These are phyloP conservation scores for Ceratobasidium papillatum DNA, from an alignment of 1,284 basidiomycete species.

Conservation along the genomic window DNA sequence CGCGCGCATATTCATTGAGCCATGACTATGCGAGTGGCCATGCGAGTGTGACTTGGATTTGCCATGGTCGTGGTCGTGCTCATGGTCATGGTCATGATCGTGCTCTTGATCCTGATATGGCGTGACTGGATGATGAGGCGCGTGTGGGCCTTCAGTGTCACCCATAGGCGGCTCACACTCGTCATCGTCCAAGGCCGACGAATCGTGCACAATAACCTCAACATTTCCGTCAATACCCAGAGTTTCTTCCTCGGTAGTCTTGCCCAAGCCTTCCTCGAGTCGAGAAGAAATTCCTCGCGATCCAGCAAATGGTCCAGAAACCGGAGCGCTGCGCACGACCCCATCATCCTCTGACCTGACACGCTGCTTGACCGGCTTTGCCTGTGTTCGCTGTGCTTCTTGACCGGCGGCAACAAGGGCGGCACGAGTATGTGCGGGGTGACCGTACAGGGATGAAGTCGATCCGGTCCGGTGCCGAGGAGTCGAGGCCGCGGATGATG, in stretches of 20 bases:
- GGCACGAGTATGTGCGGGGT: conserved; percentile 89
- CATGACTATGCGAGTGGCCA: conserved; percentile 57
- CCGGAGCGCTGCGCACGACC: conserved; percentile 39
- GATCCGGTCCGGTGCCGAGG: conserved; percentile 59
- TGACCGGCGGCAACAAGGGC: conserved; percentile 88
- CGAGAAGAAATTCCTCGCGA: conserved; percentile 8
- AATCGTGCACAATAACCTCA: conserved; percentile 23
- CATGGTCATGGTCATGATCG: conserved; percentile 49
- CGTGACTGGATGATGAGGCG: conserved; percentile 58
- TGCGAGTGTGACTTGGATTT: conserved; percentile 47
- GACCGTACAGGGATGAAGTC: conserved; percentile 74
- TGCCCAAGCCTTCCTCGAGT: conserved; percentile 8
- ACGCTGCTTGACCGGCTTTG: conserved; percentile 11
- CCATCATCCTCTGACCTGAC: conserved; percentile 29
- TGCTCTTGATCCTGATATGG: conserved; percentile 48
- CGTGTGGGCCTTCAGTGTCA: conserved; percentile 44
- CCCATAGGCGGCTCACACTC: conserved; percentile 38
- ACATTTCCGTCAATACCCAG: conserved; percentile 1
- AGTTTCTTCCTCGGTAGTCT: background rate
- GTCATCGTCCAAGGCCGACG: conserved; percentile 38
- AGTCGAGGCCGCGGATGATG: conserved; percentile 20
- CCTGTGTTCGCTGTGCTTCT: conserved; percentile 53
- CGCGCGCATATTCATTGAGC: conserved; percentile 98
- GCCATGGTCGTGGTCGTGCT: conserved; percentile 45
- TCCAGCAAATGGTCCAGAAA: conserved; percentile 19